Percentiles rank a stretch among this genome's conserved stretches.
Evolutionary conservation across 495 filamentous ascomycete genomes (phyloP).

Genomic region (Penicillium bovifimosum): DNA sequence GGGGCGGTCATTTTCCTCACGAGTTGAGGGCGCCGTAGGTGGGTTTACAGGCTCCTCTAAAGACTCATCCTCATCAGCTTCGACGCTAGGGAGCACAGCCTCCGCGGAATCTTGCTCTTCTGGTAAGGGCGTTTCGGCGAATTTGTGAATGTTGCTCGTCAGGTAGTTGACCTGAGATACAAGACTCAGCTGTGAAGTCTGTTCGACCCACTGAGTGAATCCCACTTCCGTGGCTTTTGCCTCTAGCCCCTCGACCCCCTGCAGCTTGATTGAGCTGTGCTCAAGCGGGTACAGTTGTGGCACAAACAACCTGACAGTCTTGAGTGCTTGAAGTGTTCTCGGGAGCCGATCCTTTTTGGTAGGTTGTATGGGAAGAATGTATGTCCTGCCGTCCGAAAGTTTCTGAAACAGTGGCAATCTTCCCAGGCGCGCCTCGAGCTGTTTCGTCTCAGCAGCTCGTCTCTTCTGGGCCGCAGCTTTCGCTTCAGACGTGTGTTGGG

Average conservation of each 20-base stretch:
- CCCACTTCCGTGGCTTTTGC: conserved; percentile 57
- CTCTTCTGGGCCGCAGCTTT: conserved; percentile 56
- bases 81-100: background rate
- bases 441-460: conserved; percentile 60
- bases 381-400: conserved; percentile 58
- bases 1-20: conserved; percentile 40
- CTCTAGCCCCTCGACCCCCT: conserved; percentile 55
- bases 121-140: conserved; percentile 51
- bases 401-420: conserved; percentile 63
- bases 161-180: conserved; percentile 76
- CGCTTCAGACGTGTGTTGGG: conserved; percentile 50
- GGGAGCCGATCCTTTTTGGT: conserved; percentile 58
- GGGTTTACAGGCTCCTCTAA: conserved; percentile 10
- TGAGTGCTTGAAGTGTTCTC: conserved; percentile 53
- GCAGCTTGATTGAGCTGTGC: conserved; percentile 58
- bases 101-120: conserved; percentile 14
- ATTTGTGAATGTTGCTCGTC: conserved; percentile 62
- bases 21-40: background rate
- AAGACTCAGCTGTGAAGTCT: conserved; percentile 56
- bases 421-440: conserved; percentile 76
- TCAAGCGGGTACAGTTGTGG: conserved; percentile 71
- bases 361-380: conserved; percentile 68
- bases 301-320: conserved; percentile 62
- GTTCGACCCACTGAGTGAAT: conserved; percentile 54
- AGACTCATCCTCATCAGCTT: background rate